Base-by-base conservation (phyloP, 2,329 filamentous ascomycete species). In the Lecanosticta acicola region DNA sequence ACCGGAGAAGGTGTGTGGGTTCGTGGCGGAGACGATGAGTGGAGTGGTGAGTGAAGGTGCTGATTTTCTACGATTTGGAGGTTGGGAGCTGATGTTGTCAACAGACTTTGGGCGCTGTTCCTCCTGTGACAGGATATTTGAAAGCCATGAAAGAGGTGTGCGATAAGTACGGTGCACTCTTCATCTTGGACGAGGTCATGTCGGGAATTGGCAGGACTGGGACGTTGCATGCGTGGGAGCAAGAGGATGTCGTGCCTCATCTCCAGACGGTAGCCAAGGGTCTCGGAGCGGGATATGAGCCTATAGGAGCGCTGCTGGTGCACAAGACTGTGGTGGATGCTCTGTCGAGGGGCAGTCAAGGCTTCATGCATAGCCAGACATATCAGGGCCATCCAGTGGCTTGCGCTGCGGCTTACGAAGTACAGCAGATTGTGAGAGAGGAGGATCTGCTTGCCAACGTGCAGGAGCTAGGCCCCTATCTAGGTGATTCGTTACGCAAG, bases 221-320 rank as follows among this genome's bases (percentile, higher is more conserved):
- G 1, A 61, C 56, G 1, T 39, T 59, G 13, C 58, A 61, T 39
- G 64, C 62, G 0, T 66, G 59, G 57, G 40, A 65, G 43, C 51
- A 56, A 9, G 56, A 57, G 26, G 34, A 45, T 4, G 67, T 76
- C 9, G 69, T 72, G 0, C 82, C 82, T 0, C 81, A 86, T 56
- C 70, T 86, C 1, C 73, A 82, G 57, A 78, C 79, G 0, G 65
- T 84, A 2, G 83, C 78, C 0, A 85, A 86, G 59, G 79, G 78
- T 0, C 68, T 86, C 0, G 79, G 75, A 0, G 81, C 74, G 10
- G 83, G 83, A 0, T 84, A 79, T 49, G 69, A 72, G 18, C 73
- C 80, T 0, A 71, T 84, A 5, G 77, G 80, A 0, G 81, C 8
- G 63, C 84, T 2, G 67, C 78, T 7, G 68, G 72, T 21, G 55